Base-by-base conservation (phyloP, 306 rosid genomes). In the Rubus idaeus region DNA sequence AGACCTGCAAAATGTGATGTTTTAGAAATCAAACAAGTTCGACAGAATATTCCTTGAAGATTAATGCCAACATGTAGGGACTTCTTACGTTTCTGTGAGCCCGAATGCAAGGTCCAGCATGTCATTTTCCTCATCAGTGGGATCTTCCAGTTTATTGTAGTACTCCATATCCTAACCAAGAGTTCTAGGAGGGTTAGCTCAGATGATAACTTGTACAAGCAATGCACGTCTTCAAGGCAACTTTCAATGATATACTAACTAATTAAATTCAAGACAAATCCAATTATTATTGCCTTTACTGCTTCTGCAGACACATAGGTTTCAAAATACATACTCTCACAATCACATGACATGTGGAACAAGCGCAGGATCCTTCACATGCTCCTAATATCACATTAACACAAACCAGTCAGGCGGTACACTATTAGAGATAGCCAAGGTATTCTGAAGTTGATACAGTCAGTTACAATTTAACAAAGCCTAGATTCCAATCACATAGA, bases 81-180 rank as follows among this genome's bases (percentile, higher is more conserved):
- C 93, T 26, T 44, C 93, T 26, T 44, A 91, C 98, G 93, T 94
- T 84, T 91, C 93, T 16, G 85, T 76, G 37, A 94, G 96, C 55
- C 90, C 96, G 44, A 91, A 90, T 58, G 98, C 97, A 21, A 91
- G 90, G 84, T 94, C 96, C 87, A 94, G 86, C 97, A 90, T 94
- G 81, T 94, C 98, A 50, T 89, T 94, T 84, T 91, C 97, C 84
- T 91, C 98, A 61, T 94, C 98, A 5, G 89, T 86, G 57, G 97
- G 93, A 40, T 94, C 97, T 85, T 94, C 96, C 45, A 94, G 78
- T 80, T 90, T 94, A 77, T 91, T 94, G 78, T 90, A 91, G 70
- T 90, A 56, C 62, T 85, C 90, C 86, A 88, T 79, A 61, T 94
- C 98, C 98, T 91, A 75, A 79, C 53, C 78, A 20, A 73, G 67